Evolutionary conservation across 1,284 basidiomycete genomes (phyloP).

Genomic region (Leccinum solheimii): DNA sequence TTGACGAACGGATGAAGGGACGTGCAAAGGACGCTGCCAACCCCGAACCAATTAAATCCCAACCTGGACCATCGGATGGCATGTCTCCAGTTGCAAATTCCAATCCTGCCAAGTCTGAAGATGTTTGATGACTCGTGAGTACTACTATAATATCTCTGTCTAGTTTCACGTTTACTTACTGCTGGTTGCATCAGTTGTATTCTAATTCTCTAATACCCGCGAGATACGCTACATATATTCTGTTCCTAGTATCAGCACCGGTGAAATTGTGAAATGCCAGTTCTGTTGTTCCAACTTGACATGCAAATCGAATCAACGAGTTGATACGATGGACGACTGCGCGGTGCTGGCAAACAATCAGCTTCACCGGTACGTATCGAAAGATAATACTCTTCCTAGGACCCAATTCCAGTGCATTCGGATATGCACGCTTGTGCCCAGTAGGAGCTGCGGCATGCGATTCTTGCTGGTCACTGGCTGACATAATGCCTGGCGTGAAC

Average conservation of each 20-base stretch:
- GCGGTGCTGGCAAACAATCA: no score
- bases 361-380: no score
- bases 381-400: no score
- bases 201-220: background rate
- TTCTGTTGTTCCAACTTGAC: background rate
- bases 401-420: no score
- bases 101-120: background rate
- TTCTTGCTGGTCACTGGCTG: no score
- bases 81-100: conserved; percentile 21
- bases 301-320: background rate
- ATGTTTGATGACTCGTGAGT: conserved; percentile 9
- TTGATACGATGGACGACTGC: background rate
- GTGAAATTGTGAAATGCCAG: background rate
- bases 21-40: conserved; percentile 16
- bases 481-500: no score
- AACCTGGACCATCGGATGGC: conserved; percentile 25
- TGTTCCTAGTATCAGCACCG: background rate
- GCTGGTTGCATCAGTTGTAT: background rate
- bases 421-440: no score
- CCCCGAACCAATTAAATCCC: conserved; percentile 16
- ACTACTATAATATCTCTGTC: background rate
- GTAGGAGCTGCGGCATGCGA: no score
- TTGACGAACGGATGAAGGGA: conserved; percentile 33
- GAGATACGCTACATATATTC: background rate
- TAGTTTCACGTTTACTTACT: background rate